Base-by-base conservation (phyloP, 2,329 filamentous ascomycete genomes). In the Harringtonia aguacate region DNA sequence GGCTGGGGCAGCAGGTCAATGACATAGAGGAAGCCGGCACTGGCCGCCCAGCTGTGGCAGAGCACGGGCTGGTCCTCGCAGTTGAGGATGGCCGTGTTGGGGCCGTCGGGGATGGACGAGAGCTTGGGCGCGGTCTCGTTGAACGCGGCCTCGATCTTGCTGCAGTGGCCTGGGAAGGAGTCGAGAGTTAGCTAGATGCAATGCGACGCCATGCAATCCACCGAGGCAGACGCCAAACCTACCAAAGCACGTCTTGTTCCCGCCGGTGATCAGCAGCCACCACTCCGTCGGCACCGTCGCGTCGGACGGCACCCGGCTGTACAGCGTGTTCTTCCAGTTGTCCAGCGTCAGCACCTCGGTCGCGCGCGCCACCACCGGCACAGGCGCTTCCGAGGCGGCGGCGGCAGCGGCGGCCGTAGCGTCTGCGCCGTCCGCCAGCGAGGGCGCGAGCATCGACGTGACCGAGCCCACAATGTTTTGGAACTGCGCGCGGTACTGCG, bases 231-330 rank as follows among this genome's bases (percentile, higher is more conserved):
- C 20, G 10, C n/a, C 22, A n/a, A 36, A 20, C 70, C 46, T 65
- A 78, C 75, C 73, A 58, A 73, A 81, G 67, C 85, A 90, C 28
- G 84, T 87, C 67, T 79, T 82, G 70, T 89, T 88, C 53, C 82
- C 71, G 45, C 85, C 85, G 10, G 79, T 84, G 52, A 86, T 65
- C 52, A 84, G 71, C 48, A 90, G 67, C 70, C 84, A 80, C 82
- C 82, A 88, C 63, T 87, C 81, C 62, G 83, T 81, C 6, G 84
- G 81, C 8, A 65, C 71, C 12, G 75, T 73, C 49, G 74, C 72
- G 24, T 63, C 75, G 9, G 75, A 62, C 48, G 76, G 67, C 46
- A 83, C 76, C 27, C 77, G 74, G 41, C 67, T 67, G 57, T 76
- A 79, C 48, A 90, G 67, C 3, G 79, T 76, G 22, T 81, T 64